These are phyloP conservation scores for Pecoramyces ruminantium DNA, from an alignment of 192 early-diverging fungal species.

Conservation along the genomic window DNA sequence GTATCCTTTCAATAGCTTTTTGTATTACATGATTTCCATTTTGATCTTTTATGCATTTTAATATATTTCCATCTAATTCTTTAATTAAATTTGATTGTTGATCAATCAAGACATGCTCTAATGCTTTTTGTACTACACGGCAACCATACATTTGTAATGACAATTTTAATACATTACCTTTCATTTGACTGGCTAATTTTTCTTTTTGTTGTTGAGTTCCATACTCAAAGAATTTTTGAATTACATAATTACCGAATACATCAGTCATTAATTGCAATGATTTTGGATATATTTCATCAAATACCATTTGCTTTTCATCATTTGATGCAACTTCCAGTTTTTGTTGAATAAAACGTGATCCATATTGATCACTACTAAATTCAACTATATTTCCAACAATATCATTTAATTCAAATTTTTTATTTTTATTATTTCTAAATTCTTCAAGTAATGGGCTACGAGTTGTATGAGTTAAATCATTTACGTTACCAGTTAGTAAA, in stretches of 20 bases:
- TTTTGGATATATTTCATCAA: constrained; percentile 85
- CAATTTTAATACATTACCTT: constrained; percentile 82
- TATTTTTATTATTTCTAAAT: constrained; percentile 93
- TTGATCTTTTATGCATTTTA: constrained; percentile 99
- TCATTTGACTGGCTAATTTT: constrained; percentile 83
- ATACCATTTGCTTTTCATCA: constrained; percentile 94
- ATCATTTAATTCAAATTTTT: constrained; percentile 91
- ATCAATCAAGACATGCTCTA: constrained; percentile 80
- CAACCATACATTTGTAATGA: constrained; percentile 99
- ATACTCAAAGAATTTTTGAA: constrained; percentile 99
- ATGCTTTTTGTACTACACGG: constrained; percentile 93
- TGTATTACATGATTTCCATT: constrained; percentile 99
- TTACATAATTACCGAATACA: constrained; percentile 99
- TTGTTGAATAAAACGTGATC: constrained; percentile 96
- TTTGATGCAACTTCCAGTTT: constrained; percentile 80
- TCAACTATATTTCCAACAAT: constrained; percentile 88
- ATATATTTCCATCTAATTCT: constrained; percentile 85
- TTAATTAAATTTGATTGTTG: constrained; percentile 79
- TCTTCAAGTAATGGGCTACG: constrained; percentile 50
- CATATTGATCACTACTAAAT: constrained; percentile 97
- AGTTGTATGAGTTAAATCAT: not conserved
- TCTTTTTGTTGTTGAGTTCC: constrained; percentile 67
- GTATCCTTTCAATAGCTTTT: constrained; percentile 95
- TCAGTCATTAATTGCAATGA: constrained; percentile 92
- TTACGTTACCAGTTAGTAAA: not conserved